Base-by-base conservation (phyloP, 2,329 filamentous ascomycete species). In the Colletotrichum gloeosporioides region DNA sequence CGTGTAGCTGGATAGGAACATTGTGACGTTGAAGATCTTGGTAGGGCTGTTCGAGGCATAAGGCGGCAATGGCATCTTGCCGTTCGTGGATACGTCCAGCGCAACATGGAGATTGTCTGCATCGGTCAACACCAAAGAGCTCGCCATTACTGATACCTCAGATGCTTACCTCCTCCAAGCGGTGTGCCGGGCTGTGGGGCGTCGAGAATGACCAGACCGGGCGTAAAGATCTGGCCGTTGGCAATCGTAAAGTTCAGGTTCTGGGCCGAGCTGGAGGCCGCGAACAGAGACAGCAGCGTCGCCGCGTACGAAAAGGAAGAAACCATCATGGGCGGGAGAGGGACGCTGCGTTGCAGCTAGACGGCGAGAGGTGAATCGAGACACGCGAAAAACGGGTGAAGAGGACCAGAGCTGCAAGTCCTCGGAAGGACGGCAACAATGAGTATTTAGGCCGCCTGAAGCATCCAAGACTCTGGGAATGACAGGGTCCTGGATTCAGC, bases 221-320 rank as follows among this genome's bases (percentile, higher is more conserved):
- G 93, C 0, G 93, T 95, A 80, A 90, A 94, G 70, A 95, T 90
- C 79, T 95, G 92, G 18, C 93, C 93, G 78, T 91, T 91, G 27
- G 91, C 84, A 68, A 92, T 89, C 25, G 89, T 91, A 79, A 93
- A 93, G 76, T 88, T 91, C 79, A 93, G 93, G 75, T 88, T 86
- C 57, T 84, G 80, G 8, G 85, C 85, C 32, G 69, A 65, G 9
- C 68, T 64, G 12, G 44, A 68, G 53, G 79, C 77, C 29, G 83
- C 73, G 16, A 85, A 78, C n/a, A 84, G 69, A 55, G 79, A 77
- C 69, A 84, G 75, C 68, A 82, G 71, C 59, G 78, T 67, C 34
- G 78, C 65, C 34, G 78, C 71, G 39, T 68, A 69, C 65, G 65
- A 53, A 27, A 49, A 10, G n/a, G 66, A 61, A 25, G 36, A 62